A percentile compares a stretch with the other conserved stretches of the same genome.
Evolutionary conservation across 371 early-diverging fungal species (phyloP).

Genomic region (Fennellomyces sp.): DNA sequence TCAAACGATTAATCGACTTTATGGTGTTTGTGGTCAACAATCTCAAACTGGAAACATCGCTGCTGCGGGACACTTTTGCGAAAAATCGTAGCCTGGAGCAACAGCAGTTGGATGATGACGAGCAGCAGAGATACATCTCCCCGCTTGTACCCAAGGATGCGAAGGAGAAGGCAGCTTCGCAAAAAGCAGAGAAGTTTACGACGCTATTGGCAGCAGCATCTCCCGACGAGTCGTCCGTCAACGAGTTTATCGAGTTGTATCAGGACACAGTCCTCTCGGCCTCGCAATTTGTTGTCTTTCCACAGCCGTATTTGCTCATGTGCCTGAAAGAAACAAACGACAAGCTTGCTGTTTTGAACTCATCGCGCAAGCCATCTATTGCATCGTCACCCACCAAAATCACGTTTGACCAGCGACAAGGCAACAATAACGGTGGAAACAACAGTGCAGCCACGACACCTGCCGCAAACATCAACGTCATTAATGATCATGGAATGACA

Average conservation of each 20-base stretch:
- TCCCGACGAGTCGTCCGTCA: slow-evolving; percentile 13
- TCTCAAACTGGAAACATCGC: slow-evolving; percentile 83
- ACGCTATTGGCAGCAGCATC: background rate
- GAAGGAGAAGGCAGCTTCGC: background rate
- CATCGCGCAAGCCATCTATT: slow-evolving; percentile 6
- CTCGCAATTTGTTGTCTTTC: slow-evolving; percentile 84
- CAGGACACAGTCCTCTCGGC: slow-evolving; percentile 78
- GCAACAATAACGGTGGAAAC: background rate
- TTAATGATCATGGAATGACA: background rate
- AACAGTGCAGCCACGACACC: background rate
- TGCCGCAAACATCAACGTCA: background rate
- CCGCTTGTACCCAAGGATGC: slow-evolving; percentile 5
- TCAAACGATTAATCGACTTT: slow-evolving; percentile 82
- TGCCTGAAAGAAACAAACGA: slow-evolving; percentile 69
- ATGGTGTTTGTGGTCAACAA: slow-evolving; percentile 87
- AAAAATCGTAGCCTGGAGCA: slow-evolving; percentile 39
- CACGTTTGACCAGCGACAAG: slow-evolving; percentile 26
- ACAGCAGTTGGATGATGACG: background rate
- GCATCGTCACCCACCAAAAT: slow-evolving; percentile 29
- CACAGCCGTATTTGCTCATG: slow-evolving; percentile 81
- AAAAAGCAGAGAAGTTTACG: background rate
- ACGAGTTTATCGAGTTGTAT: slow-evolving; percentile 49
- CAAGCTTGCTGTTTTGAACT: slow-evolving; percentile 26
- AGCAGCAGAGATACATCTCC: slow-evolving; percentile 7
- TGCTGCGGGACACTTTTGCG: slow-evolving; percentile 61